Percentiles rank a stretch among this genome's conserved stretches.
These are phyloP conservation scores for Nemania sp. DNA, from an alignment of 2,329 filamentous ascomycete species.

Conservation along the genomic window DNA sequence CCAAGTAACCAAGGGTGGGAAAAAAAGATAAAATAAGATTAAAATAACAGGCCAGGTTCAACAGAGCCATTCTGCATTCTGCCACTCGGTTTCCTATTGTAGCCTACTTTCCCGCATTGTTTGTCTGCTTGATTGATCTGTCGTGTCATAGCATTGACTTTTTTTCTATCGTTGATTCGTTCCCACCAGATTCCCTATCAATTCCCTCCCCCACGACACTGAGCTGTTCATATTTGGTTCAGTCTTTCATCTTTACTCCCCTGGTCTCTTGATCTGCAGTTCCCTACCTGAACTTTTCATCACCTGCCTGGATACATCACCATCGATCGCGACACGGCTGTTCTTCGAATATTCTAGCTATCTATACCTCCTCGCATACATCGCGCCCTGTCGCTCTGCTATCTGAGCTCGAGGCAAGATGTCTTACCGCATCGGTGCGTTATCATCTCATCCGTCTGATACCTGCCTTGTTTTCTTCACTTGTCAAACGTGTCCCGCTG, in stretches of 20 bases:
- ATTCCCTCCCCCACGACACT: background rate
- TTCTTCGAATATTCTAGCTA: no score
- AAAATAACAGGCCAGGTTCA: background rate
- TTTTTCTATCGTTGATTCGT: no score
- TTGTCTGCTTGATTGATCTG: background rate
- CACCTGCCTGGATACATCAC: no score
- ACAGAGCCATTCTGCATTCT: conserved; percentile 15
- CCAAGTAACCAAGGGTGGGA: no score
- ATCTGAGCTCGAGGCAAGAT: conserved; percentile 12
- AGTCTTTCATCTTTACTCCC: background rate
- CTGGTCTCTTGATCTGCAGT: background rate
- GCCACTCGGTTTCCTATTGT: conserved; percentile 4
- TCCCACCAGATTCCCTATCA: no score
- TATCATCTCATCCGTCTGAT: background rate
- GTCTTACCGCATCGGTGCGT: conserved; percentile 28
- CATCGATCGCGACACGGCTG: no score
- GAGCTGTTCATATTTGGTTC: background rate
- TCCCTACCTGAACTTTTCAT: no score
- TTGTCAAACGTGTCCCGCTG: background rate
- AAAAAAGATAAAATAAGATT: no score
- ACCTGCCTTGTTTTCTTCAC: background rate
- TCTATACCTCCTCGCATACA: conserved; percentile 2
- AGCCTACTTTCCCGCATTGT: conserved; percentile 2
- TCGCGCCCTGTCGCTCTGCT: conserved; percentile 3
- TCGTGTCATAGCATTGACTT: background rate